Evolutionary conservation across 192 early-diverging fungal species (phyloP), one percentile per base, ranked within the genome.

Genomic region (Fimicolochytrium jonesii): DNA sequence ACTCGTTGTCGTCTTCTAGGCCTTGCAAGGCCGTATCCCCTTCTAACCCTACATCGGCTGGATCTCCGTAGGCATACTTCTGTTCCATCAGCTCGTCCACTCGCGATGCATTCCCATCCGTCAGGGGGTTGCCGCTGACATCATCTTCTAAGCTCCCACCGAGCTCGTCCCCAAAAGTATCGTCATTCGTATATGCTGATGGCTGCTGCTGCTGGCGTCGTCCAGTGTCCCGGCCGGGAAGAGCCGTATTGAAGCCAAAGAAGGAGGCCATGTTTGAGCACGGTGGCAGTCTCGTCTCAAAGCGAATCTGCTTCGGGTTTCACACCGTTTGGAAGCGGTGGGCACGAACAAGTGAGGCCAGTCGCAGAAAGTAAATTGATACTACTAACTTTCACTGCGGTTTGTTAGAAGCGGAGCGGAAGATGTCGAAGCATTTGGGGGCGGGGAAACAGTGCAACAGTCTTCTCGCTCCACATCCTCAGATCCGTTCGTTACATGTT

Each of bases 51-150:
- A 64, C 64, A 31, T 70, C 67, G 13, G 31, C 48, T 20, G 37
- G 43, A 11, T 56, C 51, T 41, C 70, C 67, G 53, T 71, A 72
- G 34, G 64, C 68, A 55, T 69, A 74, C 52, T 63, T 71, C 35
- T 57, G 42, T 46, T 79, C 77, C 51, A 79, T 41, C n/a, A 68
- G 43, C 53, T 76, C 71, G 55, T 79, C 73, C 15, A 79, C 17
- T 29, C 58, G 30, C 28, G 67, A 76, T 18, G 6, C 54, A 15
- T 64, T 56, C 30, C 59, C 22, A 2, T 10, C 15, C n/a, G n/a
- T n/a, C n/a, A n/a, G n/a, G n/a, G n/a, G n/a, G n/a, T n/a, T n/a
- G 18, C 53, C 53, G 31, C 35, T 37, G 20, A 13, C 44, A 17
- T 67, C 64, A 26, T 1, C 49, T 39, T 35, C 30, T 13, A 61